Conservation (phyloP, 345 rosid genomes). For the Boechera retrofracta region DNA sequence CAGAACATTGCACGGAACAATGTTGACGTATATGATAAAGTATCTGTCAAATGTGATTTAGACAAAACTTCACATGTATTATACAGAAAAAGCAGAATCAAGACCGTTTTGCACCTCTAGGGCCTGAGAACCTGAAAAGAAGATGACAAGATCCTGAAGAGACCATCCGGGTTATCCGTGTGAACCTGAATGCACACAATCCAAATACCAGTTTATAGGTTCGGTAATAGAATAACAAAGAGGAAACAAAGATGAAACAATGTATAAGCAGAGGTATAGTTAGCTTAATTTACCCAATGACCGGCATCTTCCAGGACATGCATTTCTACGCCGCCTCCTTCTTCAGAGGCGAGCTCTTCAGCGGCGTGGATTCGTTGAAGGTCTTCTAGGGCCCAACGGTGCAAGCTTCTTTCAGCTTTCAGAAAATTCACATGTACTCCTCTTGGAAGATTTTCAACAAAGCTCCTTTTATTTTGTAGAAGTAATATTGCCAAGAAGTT, state of each 20-base stretch:
- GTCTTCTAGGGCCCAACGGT: conserved; percentile 95
- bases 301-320: conserved; percentile 98
- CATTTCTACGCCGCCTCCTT: conserved; percentile 93
- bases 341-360: conserved; percentile 82
- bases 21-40: conserved; percentile 14
- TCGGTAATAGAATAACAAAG: neutral
- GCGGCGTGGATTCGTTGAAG: conserved; percentile 92
- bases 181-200: conserved; percentile 62
- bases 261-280: conserved; percentile 8
- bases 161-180: conserved; percentile 94
- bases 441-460: conserved; percentile 84
- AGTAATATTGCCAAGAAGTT: conserved; percentile 26
- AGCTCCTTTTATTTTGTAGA: conserved; percentile 57
- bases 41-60: conserved; percentile 12
- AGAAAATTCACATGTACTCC: conserved; percentile 90
- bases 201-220: neutral
- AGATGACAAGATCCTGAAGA: conserved; percentile 83
- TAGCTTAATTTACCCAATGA: conserved; percentile 70
- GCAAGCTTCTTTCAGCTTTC: conserved; percentile 97
- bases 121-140: conserved; percentile 65
- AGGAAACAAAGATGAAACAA: conserved; percentile 21
- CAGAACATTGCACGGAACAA: conserved; percentile 22
- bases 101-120: conserved; percentile 18
- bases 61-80: conserved; percentile 9
- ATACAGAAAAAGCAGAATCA: neutral